A percentile compares a stretch with the other conserved stretches of the same genome.
Conservation (phyloP, 805 yeast species). For the Zygotorulaspora florentina region DNA sequence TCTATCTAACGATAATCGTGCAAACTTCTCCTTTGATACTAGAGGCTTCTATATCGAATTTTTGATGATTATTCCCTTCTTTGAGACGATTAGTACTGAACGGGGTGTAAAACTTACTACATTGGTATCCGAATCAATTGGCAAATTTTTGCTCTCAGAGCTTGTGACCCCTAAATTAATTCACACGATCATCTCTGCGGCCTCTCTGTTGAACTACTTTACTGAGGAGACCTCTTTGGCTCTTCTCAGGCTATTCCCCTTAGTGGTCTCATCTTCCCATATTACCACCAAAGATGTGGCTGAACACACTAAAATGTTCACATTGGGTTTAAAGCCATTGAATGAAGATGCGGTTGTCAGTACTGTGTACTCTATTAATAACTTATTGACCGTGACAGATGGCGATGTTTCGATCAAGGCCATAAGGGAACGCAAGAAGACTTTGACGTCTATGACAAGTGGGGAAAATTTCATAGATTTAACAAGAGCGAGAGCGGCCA, state of each 20-base stretch:
- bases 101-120: constrained; percentile 42
- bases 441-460: constrained; percentile 20
- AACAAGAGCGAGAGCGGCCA: constrained; percentile 11
- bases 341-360: constrained; percentile 82
- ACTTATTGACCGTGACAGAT: constrained; percentile 57
- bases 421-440: constrained; percentile 35
- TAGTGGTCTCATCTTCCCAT: constrained; percentile 52
- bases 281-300: constrained; percentile 46
- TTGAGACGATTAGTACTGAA: constrained; percentile 45
- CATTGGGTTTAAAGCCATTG: constrained; percentile 60
- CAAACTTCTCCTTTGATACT: constrained; percentile 19
- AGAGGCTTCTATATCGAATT: constrained; percentile 39
- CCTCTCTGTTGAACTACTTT: constrained; percentile 46
- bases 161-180: constrained; percentile 16
- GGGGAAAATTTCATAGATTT: constrained; percentile 2
- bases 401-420: constrained; percentile 38
- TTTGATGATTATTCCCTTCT: constrained; percentile 31
- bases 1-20: constrained; percentile 19
- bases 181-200: constrained; percentile 49
- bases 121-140: constrained; percentile 49
- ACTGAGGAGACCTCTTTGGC: constrained; percentile 35
- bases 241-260: constrained; percentile 43
- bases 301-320: constrained; percentile 53
- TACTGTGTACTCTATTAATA: constrained; percentile 76
- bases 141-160: constrained; percentile 41